Base-by-base conservation (phyloP, 1,139 yeast species). In the Pichia sp. region DNA sequence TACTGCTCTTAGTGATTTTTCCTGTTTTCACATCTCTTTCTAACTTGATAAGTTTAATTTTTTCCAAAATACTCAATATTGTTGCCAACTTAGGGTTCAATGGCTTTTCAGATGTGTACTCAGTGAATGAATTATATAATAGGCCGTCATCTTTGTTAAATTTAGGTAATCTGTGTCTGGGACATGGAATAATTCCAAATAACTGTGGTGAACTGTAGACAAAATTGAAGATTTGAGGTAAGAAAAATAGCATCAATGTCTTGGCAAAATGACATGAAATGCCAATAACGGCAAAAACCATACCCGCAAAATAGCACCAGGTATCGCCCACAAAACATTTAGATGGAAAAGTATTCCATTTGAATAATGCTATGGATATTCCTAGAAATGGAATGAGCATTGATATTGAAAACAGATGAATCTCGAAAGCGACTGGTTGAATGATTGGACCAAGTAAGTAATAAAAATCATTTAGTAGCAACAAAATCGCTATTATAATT, bases 211-310 rank as follows among this genome's bases (percentile, higher is more conserved):
- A 77, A 1, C 96, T 86, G 64, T 88, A 92, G 16, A 86, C 51
- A 55, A 94, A 94, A 61, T 92, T 92, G 64, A 87, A 65, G 44
- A 92, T 85, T 64, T 92, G 98, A 1, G 97, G 97, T 35, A 86
- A 67, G 61, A 92, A 83, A 61, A 92, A 83, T 36, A 90, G 66
- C 62, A 92, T 68, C 55, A 92, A 70, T 0, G 99, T 92, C 65
- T 92, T 92, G 41, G 97, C 86, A 62, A 90, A 94, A 66, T 92
- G 99, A 2, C 97, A 97, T 49, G 87, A 73, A 38, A 92, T 94
- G 3, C 97, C 97, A 29, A 87, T 95, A 36, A 90, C 94, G 0
- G 97, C 98, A 65, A 92, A 90, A 1, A 92, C 95, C 98, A 92
- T 92, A 3, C 99, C 99, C 33, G 96, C 87, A 64, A 92, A 88